Evolutionary conservation across 106 monocot genomes (phyloP), one percentile per base, ranked within the genome.

Genomic region (Posidonia australis): DNA sequence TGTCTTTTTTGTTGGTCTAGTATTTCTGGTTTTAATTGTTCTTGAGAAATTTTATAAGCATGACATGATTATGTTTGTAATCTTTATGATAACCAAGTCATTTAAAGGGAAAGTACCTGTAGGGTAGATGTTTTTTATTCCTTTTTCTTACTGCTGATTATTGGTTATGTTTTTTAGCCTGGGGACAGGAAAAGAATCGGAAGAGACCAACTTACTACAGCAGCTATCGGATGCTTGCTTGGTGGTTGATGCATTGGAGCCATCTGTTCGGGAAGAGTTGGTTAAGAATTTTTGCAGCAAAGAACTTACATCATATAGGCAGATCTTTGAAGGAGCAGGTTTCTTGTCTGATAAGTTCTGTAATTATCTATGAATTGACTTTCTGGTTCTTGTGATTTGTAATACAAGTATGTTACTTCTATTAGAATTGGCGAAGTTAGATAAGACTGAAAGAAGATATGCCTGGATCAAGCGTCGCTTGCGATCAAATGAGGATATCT

Each of bases 281-380:
- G 90, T 98, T 47, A 98, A 83, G 66, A 87, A 81, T 59, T 90
- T 98, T 59, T 98, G 96, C 77, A 87, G 70, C 73, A 98, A 98
- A 69, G 96, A 98, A 69, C 84, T 98, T 23, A 98, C 87, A 62
- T 98, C 96, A 12, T 98, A 98, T 69, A 64, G 73, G 22, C 96
- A 98, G 63, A 98, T 98, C 21, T 98, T 98, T 83, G 96, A 98
- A 76, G 96, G 90, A 70, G 96, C 96, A 85, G 93, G 93, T 94
- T n/a, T n/a, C n/a, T n/a, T 60, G 21, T 20, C 16, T 70, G 16
- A 30, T 32, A 7, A 28, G 14, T 26, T 57, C 26, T 13, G 26
- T 57, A 13, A 28, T 27, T 57, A 16, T 14, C 26, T 13, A 26
- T 3, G 3, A 26, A 26, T 27, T 24, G 10, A 57, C 26, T 26